These are phyloP conservation scores for Conticribra weissflogii DNA, from an alignment of 108 stramenopile species.

Conservation along the genomic window DNA sequence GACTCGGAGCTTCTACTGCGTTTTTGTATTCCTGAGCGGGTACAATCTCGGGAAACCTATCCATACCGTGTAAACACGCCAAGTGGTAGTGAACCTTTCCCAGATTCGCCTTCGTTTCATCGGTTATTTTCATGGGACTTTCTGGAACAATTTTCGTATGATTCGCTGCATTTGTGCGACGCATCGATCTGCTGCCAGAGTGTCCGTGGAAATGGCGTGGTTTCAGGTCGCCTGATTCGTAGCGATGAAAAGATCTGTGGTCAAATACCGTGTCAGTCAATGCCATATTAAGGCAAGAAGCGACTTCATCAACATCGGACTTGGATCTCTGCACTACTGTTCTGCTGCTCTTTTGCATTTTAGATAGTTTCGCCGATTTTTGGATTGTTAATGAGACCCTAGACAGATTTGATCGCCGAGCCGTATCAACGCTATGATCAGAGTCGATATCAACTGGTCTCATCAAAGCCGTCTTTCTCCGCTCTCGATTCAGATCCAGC, in stretches of 20 bases:
- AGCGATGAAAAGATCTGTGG: slow-evolving; percentile 54
- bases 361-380: slow-evolving; percentile 6
- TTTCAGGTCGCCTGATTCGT: slow-evolving; percentile 61
- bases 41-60: slow-evolving; percentile 70
- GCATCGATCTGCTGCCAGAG: slow-evolving; percentile 5
- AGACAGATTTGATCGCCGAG: slow-evolving; percentile 28
- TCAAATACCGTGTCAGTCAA: slow-evolving; percentile 62
- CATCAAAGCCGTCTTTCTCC: slow-evolving; percentile 45
- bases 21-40: slow-evolving; percentile 12
- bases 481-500: slow-evolving; percentile 64
- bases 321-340: slow-evolving; percentile 39
- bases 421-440: slow-evolving; percentile 21
- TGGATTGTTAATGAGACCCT: slow-evolving; percentile 21
- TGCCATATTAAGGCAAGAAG: slow-evolving; percentile 48
- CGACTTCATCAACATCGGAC: slow-evolving; percentile 69
- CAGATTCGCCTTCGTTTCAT: slow-evolving; percentile 59
- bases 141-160: slow-evolving; percentile 35
- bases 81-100: slow-evolving; percentile 76
- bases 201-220: slow-evolving; percentile 23
- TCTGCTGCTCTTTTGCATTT: slow-evolving; percentile 21
- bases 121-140: slow-evolving; percentile 55
- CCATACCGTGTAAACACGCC: slow-evolving; percentile 68
- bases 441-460: slow-evolving; percentile 47
- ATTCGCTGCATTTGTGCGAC: slow-evolving; percentile 11
- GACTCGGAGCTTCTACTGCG: slow-evolving; percentile 43